Evolutionary conservation across 768 basidiomycete species (phyloP).

Genomic region (Lactifluus subvellereus): DNA sequence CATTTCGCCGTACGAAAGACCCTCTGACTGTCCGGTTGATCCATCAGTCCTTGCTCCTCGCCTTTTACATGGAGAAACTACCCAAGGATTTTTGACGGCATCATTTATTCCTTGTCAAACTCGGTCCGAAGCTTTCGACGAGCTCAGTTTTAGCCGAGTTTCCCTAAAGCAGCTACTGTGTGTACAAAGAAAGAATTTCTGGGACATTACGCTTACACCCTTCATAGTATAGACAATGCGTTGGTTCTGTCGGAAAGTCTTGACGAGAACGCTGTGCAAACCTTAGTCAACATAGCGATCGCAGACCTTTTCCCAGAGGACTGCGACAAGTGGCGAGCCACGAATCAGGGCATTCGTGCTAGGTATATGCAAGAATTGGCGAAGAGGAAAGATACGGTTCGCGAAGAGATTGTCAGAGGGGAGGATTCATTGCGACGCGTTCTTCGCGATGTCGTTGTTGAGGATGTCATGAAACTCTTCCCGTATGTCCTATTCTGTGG

Average conservation of each 20-base stretch:
- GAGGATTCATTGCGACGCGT: neutral
- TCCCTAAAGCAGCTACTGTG: neutral
- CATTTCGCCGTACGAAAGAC: neutral
- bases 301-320: neutral
- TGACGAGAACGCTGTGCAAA: neutral
- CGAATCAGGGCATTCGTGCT: neutral
- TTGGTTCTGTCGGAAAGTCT: conserved; percentile 3
- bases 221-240: neutral
- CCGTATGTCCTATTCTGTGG: neutral
- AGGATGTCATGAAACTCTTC: neutral
- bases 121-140: neutral
- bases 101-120: neutral
- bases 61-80: conserved; percentile 21
- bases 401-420: neutral
- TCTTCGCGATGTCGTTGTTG: neutral
- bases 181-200: conserved; percentile 4
- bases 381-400: neutral
- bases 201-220: neutral
- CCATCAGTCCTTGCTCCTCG: neutral
- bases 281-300: neutral
- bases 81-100: conserved; percentile 19
- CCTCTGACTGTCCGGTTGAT: neutral
- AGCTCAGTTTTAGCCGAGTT: rapidly evolving
- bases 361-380: neutral
- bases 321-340: neutral